Base-by-base conservation (phyloP, 2,329 filamentous ascomycete genomes). In the Microcera coccophila region DNA sequence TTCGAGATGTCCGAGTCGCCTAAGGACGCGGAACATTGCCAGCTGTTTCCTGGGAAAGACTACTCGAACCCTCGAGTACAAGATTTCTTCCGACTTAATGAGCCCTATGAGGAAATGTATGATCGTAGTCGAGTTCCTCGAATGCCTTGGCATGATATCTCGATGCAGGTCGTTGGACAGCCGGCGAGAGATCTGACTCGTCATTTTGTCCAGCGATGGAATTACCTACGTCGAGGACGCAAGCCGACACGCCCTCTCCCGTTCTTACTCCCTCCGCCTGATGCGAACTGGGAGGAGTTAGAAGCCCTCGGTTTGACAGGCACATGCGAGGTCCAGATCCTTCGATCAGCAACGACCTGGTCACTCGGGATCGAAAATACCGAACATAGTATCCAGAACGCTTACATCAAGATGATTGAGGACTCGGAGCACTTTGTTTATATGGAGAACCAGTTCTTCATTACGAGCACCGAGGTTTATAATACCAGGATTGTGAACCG, bases 31-130 rank as follows among this genome's bases (percentile, higher is more conserved):
- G 90, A 97, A 60, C 87, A 96, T 62, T 95, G 90, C 58, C 93
- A 97, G 65, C 76, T 96, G 16, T 98, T 93, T 81, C 91, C 93
- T 0, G 93, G 93, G 38, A 98, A 98, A 64, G 93, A 98, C 64
- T 98, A 98, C 66, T 96, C 90, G 1, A 98, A 98, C 58, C 91
- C 93, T 15, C 79, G 93, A 55, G 88, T 96, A 3, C 87, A 94
- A 56, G 93, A 98, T 64, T 98, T 98, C 62, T 96, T 89, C 71
- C 82, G 84, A 44, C 78, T 98, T 19, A 85, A 93, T 61, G 89
- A 94, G 63, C 93, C 93, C 2, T 97, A 97, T 59, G 93, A 95
- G 60, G 93, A 98, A 66, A 97, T 97, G 93, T 98, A 97, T 60
- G 89, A 97, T 65, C 84, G 93, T 42, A 85, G 81, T 47, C 86